Conservation (phyloP, 495 filamentous ascomycete genomes). For the Friedmanniomyces endolithicus region DNA sequence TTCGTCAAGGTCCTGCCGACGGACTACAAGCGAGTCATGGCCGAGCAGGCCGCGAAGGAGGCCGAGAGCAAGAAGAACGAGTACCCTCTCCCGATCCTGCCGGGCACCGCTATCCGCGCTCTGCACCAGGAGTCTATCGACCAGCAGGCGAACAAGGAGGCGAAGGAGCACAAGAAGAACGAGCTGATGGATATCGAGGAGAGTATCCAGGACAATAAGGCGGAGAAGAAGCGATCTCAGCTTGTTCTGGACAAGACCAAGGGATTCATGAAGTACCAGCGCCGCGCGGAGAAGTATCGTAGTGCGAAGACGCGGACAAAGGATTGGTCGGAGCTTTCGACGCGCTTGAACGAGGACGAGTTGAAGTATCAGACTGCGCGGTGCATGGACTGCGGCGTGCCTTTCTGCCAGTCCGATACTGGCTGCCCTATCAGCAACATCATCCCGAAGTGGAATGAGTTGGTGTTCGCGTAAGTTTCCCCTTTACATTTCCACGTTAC, state of each 20-base stretch:
- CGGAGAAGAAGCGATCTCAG: constrained; percentile 87
- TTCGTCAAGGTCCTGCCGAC: constrained; percentile 93
- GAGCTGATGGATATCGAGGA: constrained; percentile 93
- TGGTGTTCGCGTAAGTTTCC: constrained; percentile 85
- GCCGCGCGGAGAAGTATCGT: constrained; percentile 90
- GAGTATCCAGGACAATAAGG: constrained; percentile 70
- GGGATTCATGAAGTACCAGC: constrained; percentile 98
- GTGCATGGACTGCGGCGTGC: constrained; percentile 99
- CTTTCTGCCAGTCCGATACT: constrained; percentile 96
- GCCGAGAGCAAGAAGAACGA: constrained; percentile 73
- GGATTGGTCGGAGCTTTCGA: constrained; percentile 90
- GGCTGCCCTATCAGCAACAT: constrained; percentile 99
- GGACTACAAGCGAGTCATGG: constrained; percentile 92
- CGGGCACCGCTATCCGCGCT: constrained; percentile 41
- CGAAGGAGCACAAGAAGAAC: constrained; percentile 51
- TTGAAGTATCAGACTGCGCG: constrained; percentile 97
- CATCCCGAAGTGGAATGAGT: constrained; percentile 97
- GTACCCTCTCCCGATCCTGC: constrained; percentile 69
- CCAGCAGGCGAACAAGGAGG: constrained; percentile 45
- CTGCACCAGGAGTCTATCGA: constrained; percentile 46
- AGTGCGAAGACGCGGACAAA: constrained; percentile 72
- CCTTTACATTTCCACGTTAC: too few relatives aligned
- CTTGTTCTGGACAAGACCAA: constrained; percentile 94
- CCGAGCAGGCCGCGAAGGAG: constrained; percentile 73
- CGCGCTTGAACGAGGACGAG: constrained; percentile 85